Base-by-base conservation (phyloP, 2,329 filamentous ascomycete species). In the Beauveria rudraprayagi region DNA sequence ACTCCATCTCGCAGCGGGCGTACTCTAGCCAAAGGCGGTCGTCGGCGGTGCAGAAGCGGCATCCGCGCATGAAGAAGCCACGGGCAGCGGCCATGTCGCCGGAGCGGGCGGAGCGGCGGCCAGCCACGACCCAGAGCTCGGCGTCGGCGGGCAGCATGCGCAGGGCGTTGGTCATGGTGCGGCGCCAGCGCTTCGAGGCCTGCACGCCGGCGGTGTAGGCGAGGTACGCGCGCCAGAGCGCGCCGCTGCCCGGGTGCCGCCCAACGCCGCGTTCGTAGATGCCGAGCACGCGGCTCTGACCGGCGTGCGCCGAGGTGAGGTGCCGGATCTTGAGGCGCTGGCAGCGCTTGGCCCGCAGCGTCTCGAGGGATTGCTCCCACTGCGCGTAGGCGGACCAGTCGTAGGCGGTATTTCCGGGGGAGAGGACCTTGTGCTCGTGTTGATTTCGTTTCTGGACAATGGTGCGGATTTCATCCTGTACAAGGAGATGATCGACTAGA, bases 381-480 rank as follows among this genome's bases (percentile, higher is more conserved):
- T 79, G 84, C 51, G 89, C 88, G 77, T 97, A 99, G 66, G 87
- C 84, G 59, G 90, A 86, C 77, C 91, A 97, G 71, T 97, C 91
- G 63, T 83, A 76, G 0, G 92, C 83, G 47, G 84, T 83, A 63
- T 87, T 87, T 54, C 92, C 91, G 26, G 91, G 87, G 3, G 91
- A 87, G 64, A 96, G 90, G 66, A 97, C 84, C 62, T 87, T 89
- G 76, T 97, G 93, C 74, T 99, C 94, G 72, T 92, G 95, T 68
- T 95, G 90, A 70, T 91, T 96, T 67, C 94, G 87, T 74, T 94
- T 96, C 71, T 88, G 87, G 57, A 95, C 88, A 66, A 99, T 92
- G 51, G 88, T 88, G 64, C 85, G 84, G 71, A 99, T 96, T 74
- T 99, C 93, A 66, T 95, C 90, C 86, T 94, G 68, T 34, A 10